A percentile compares a stretch with the other conserved stretches of the same genome.
Conservation (phyloP, 140 eudicot species). For the Ambrosia hybrid region DNA sequence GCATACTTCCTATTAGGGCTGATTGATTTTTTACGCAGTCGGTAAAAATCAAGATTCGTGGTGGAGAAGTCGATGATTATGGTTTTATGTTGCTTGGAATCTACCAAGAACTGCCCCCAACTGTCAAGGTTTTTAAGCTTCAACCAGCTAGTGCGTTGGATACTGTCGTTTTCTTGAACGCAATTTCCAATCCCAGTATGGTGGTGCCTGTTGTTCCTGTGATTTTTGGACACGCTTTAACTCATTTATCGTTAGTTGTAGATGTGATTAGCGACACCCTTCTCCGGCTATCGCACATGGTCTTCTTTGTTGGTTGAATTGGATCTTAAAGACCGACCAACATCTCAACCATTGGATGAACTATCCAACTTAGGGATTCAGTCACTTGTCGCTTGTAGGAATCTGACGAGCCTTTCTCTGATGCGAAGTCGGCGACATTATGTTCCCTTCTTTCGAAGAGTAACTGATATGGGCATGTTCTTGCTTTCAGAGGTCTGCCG, state of each 20-base stretch:
- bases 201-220: slow-evolving; percentile 9
- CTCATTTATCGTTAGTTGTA: slow-evolving; percentile 50
- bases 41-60: slow-evolving; percentile 52
- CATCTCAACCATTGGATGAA: slow-evolving; percentile 35
- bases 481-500: slow-evolving; percentile 60
- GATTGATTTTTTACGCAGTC: slow-evolving; percentile 36
- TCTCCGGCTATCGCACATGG: slow-evolving; percentile 30
- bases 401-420: slow-evolving; percentile 54
- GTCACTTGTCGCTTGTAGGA: slow-evolving; percentile 38
- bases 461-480: slow-evolving; percentile 57
- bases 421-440: slow-evolving; percentile 38
- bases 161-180: slow-evolving; percentile 23
- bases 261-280: slow-evolving; percentile 49
- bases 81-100: slow-evolving; percentile 21
- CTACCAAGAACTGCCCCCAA: slow-evolving; percentile 45
- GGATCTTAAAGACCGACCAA: slow-evolving; percentile 71
- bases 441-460: slow-evolving; percentile 35
- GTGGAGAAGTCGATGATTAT: slow-evolving; percentile 22
- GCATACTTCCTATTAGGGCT: neutral
- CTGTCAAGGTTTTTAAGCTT: slow-evolving; percentile 49
- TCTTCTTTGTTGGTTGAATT: slow-evolving; percentile 51
- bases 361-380: slow-evolving; percentile 57
- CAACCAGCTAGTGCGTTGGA: slow-evolving; percentile 39
- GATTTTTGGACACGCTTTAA: slow-evolving; percentile 26
- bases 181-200: neutral